Percentiles rank a stretch among this genome's conserved stretches.
phyloP scores from a whole-genome alignment of 2,329 filamentous ascomycete species.

The Didymella arachidicola region DNA sequence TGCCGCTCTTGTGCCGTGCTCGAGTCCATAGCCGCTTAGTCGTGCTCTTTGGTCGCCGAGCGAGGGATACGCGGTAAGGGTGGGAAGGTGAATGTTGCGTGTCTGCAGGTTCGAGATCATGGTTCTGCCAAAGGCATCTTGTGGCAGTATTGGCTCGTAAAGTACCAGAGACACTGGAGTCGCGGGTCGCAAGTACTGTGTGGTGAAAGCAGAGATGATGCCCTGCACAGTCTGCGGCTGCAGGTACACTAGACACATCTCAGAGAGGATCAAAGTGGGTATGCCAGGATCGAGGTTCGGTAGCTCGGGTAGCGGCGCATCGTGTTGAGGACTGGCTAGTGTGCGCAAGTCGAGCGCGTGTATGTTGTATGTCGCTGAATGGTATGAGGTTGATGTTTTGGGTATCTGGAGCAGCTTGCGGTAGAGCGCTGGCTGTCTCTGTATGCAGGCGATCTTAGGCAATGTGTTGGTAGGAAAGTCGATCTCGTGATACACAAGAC shows the following conservation, averaged over 20 bases:
- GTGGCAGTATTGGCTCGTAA: conserved; percentile 87
- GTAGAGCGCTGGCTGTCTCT: conserved; percentile 41
- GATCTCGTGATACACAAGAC: conserved; percentile 85
- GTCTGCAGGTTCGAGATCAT: conserved; percentile 91
- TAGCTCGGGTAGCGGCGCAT: conserved; percentile 39
- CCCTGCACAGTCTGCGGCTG: conserved; percentile 67
- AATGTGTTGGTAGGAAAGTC: conserved; percentile 82
- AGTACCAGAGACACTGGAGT: conserved; percentile 70
- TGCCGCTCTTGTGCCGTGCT: conserved; percentile 61
- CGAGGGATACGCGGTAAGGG: conserved; percentile 74
- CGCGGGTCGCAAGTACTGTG: conserved; percentile 50
- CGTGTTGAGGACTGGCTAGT: conserved; percentile 51
- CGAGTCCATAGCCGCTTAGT: conserved; percentile 72
- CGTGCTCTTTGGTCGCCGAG: conserved; percentile 73
- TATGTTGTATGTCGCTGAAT: conserved; percentile 61
- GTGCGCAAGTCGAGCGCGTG: conserved; percentile 73
- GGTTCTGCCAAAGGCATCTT: conserved; percentile 86
- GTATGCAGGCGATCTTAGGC: conserved; percentile 65
- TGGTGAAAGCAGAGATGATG: conserved; percentile 61
- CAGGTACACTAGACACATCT: conserved; percentile 95
- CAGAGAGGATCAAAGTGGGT: conserved; percentile 87
- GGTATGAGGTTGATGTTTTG: conserved; percentile 50
- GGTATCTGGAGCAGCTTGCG: conserved; percentile 35
- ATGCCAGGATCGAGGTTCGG: conserved; percentile 61
- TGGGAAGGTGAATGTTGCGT: conserved; percentile 84